A percentile compares a stretch with the other conserved stretches of the same genome.
Evolutionary conservation across 2,329 filamentous ascomycete genomes (phyloP).

Genomic region (Curvularia sp.): DNA sequence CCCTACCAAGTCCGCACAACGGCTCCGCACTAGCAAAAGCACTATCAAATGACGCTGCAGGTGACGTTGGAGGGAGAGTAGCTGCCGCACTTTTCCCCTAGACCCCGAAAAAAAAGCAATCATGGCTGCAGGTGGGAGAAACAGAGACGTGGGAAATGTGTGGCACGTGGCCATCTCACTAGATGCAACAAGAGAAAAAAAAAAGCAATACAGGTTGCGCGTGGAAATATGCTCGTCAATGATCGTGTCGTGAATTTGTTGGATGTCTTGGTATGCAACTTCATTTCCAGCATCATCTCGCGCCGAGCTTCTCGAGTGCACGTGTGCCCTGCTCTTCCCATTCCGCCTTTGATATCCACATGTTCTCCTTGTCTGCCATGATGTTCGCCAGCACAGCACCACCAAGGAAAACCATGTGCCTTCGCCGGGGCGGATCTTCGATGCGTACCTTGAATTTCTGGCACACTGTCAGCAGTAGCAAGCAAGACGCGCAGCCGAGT

Average conservation of each 20-base stretch:
- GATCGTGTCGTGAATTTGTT: conserved; percentile 5
- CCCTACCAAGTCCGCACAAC: conserved; percentile 9
- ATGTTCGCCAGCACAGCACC: conserved; percentile 97
- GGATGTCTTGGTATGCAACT: conserved; percentile 22
- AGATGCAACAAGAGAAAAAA: background rate
- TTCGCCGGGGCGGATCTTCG: conserved; percentile 92
- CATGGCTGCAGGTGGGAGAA: conserved; percentile 4
- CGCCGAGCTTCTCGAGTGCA: conserved; percentile 89
- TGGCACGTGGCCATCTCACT: conserved; percentile 13
- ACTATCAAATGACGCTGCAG: background rate
- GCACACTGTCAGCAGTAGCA: conserved; percentile 28
- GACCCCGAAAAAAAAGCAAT: background rate
- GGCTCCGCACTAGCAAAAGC: background rate
- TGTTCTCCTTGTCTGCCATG: conserved; percentile 98
- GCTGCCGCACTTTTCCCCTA: background rate
- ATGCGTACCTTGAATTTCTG: conserved; percentile 99
- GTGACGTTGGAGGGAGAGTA: background rate
- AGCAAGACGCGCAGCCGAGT: conserved; percentile 11
- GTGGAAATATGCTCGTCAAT: background rate
- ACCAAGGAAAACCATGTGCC: conserved; percentile 99
- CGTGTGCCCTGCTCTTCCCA: conserved; percentile 92
- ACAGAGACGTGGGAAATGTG: conserved; percentile 1
- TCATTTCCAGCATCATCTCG: conserved; percentile 64
- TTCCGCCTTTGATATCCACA: conserved; percentile 98
- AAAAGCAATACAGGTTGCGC: background rate